Percentiles rank a stretch among this genome's conserved stretches.
Evolutionary conservation across 345 rosid species (phyloP).

Genomic region (Turritis glabra): DNA sequence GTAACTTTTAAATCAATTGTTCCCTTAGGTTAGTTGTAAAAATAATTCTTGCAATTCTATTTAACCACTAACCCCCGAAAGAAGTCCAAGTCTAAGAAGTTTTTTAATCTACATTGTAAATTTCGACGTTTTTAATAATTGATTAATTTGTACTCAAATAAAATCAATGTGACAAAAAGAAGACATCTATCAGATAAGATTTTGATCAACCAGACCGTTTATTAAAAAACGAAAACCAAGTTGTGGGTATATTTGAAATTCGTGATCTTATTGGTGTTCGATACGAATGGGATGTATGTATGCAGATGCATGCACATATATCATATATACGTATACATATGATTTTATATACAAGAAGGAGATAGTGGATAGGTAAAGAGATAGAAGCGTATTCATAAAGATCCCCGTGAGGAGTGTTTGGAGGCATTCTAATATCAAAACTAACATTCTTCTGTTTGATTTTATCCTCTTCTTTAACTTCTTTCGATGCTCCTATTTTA

Average conservation of each 20-base stretch:
- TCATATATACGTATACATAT: no score
- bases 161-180: not conserved
- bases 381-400: constrained; percentile 26
- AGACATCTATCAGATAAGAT: not conserved
- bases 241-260: not conserved
- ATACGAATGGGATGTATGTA: not conserved
- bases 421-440: constrained; percentile 53
- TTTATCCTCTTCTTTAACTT: constrained; percentile 42
- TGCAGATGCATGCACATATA: constrained; percentile 2
- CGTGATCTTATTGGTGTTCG: not conserved
- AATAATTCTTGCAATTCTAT: not conserved
- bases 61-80: not conserved
- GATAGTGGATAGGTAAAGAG: constrained; percentile 13
- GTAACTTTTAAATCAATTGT: not conserved
- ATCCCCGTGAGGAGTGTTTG: constrained; percentile 57
- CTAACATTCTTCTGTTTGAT: constrained; percentile 50
- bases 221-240: not conserved
- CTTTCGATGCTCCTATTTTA: constrained; percentile 39
- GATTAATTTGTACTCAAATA: not conserved
- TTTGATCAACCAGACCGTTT: not conserved
- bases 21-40: not conserved
- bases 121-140: not conserved
- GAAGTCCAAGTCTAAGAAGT: not conserved
- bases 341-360: not conserved
- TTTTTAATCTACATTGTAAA: not conserved